Evolutionary conservation across 2,329 filamentous ascomycete species (phyloP), one percentile per base, ranked within the genome.

Genomic region (Orbilia blumenaviensis): DNA sequence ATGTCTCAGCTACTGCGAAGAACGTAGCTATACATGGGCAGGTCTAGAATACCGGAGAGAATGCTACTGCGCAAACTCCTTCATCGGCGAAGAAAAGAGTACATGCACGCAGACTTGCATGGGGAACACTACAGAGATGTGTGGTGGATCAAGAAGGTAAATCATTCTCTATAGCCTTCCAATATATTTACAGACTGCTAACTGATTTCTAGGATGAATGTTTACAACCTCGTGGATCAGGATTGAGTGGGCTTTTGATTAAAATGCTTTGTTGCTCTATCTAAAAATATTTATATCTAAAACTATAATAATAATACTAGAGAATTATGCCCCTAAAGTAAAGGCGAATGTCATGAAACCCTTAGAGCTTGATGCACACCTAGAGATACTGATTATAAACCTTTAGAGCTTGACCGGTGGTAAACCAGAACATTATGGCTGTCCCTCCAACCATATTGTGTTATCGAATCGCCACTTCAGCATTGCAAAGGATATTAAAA

Each of bases 71-170:
- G 63, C 46, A 2, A 66, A 68, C n/a, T 14, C 10, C 1, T 64
- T 75, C 27, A 42, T 68, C 10, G 63, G 38, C 12, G 27, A 41
- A 21, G 52, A 60, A 16, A 23, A 1, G 18, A 48, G 10, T 34
- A 54, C 32, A 12, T 73, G 68, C 18, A 32, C 42, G 0, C 5
- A 18, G 21, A 44, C 62, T 36, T 75, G 69, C 32, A 62, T 67
- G 69, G 69, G 62, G 10, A 67, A 75, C 34, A 29, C 42, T 5
- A 46, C 69, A 0, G 69, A 75, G 38, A 62, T 75, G 29, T 75
- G 69, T 41, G 69, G 69, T 34, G 69, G 63, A 1, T 23, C 44
- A 16, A 62, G 44, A 42, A 62, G 44, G 69, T 67, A 63, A 18
- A 42, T 25, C 1, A 9, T n/a, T 12, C 32, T 9, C n/a, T 14